Base-by-base conservation (phyloP, 1,284 basidiomycete species). In the Thecaphora frezii region DNA sequence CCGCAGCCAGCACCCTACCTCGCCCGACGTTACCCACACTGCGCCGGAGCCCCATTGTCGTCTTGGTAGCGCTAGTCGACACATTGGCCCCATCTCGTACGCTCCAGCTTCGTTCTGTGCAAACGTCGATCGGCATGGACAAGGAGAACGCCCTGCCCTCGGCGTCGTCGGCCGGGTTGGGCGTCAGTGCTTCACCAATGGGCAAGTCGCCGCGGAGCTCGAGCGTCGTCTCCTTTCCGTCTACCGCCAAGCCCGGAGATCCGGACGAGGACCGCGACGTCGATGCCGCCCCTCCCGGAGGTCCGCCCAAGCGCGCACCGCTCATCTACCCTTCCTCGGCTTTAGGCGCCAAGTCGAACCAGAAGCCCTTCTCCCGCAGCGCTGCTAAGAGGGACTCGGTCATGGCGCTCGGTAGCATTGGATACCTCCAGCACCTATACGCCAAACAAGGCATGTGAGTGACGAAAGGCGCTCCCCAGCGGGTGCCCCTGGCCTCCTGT, bases 361-460 rank as follows among this genome's bases (percentile, higher is more conserved):
- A 64, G 28, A 59, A 60, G 42, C 71, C 71, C 12, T 73, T 71
- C 52, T 58, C 66, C 26, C 57, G 63, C 43, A 70, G 67, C 39
- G 71, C 71, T 16, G 67, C 67, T n/a, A 71, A 66, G 44, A 37
- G 69, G 9, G 66, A 73, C 36, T 63, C 58, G 3, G 62, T 73
- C 51, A 44, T 64, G 46, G 65, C 69, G 3, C 54, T 73, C 0
- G 71, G 71, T 2, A 68, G 64, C 47, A 73, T 73, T n/a, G 68
- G 61, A 19, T 57, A 69, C 46, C 57, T 73, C 13, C 71, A 73
- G 47, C 62, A 71, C 22, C 48, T 73, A 10, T 73, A 69, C 49
- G 59, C 62, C 13, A 71, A 71, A 28, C 68, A 69, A 41, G 71
- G 71, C n/a, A 60, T 70, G 57, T 59, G 57, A 59, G 57, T 59